These are phyloP conservation scores for Clonostachys byssicola DNA, from an alignment of 2,329 filamentous ascomycete genomes.

Conservation along the genomic window DNA sequence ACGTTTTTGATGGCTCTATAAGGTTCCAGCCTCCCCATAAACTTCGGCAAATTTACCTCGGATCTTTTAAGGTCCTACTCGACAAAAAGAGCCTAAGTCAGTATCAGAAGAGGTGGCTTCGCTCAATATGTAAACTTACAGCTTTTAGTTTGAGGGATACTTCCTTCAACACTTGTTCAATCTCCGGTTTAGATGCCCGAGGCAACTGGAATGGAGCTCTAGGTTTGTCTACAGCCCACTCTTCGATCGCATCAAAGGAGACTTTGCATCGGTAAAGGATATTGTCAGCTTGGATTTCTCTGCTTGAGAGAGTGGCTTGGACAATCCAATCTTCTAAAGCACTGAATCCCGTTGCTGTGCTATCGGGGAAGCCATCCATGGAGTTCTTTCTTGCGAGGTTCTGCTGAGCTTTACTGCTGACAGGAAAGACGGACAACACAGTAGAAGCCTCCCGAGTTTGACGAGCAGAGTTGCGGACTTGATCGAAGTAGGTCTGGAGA, in stretches of 20 bases:
- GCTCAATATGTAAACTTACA: too few relatives aligned
- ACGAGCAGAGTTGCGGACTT: background rate
- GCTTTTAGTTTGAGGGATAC: too few relatives aligned
- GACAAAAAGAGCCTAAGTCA: too few relatives aligned
- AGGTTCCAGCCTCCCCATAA: too few relatives aligned
- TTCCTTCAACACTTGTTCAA: too few relatives aligned
- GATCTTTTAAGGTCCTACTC: too few relatives aligned
- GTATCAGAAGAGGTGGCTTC: too few relatives aligned
- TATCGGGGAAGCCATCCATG: background rate
- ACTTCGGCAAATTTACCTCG: too few relatives aligned
- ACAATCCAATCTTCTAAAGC: background rate
- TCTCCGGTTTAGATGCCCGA: too few relatives aligned
- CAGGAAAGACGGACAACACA: background rate
- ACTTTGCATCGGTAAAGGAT: background rate
- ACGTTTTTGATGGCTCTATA: too few relatives aligned
- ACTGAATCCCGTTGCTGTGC: background rate
- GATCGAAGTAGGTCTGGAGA: background rate
- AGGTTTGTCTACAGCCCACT: background rate
- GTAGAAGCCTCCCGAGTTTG: background rate
- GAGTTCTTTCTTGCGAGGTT: background rate
- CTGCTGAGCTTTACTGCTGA: background rate
- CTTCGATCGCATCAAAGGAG: background rate
- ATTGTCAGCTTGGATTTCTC: background rate
- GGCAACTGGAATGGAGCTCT: too few relatives aligned
- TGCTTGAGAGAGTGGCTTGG: background rate